Evolutionary conservation across 331 rosid species (phyloP).

Genomic region (Phaseolus coccineus): DNA sequence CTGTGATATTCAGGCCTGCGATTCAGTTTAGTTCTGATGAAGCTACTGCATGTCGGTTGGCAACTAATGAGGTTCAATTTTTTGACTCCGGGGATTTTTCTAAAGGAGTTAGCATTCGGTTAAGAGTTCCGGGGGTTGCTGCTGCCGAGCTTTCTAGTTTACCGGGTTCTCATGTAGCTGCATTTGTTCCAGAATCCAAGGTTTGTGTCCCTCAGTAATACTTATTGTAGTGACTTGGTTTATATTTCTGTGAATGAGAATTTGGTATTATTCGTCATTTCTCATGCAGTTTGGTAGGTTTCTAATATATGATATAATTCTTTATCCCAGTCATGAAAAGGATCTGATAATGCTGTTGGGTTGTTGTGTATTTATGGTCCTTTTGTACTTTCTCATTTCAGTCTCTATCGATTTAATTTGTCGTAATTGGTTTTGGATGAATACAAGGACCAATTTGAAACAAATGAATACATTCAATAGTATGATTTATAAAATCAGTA

Average conservation of each 20-base stretch:
- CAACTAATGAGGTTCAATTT: constrained; percentile 88
- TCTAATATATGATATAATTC: constrained; percentile 17
- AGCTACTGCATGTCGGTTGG: constrained; percentile 79
- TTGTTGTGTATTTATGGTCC: constrained; percentile 7
- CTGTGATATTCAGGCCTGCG: constrained; percentile 68
- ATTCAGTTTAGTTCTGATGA: constrained; percentile 84
- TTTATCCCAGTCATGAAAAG: background rate
- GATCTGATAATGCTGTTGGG: background rate
- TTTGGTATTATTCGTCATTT: constrained; percentile 37
- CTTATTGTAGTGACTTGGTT: constrained; percentile 7
- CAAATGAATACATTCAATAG: too few relatives aligned
- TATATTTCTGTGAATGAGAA: constrained; percentile 21
- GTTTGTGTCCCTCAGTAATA: constrained; percentile 46
- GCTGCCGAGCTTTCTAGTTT: constrained; percentile 76
- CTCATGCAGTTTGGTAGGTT: constrained; percentile 20
- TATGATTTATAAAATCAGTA: too few relatives aligned
- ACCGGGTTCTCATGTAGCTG: constrained; percentile 87
- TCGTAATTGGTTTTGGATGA: too few relatives aligned
- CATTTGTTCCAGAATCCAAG: constrained; percentile 92
- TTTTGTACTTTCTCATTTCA: background rate
- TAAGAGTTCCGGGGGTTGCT: constrained; percentile 80
- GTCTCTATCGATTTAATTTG: too few relatives aligned
- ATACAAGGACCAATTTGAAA: too few relatives aligned
- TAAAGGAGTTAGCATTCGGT: constrained; percentile 67
- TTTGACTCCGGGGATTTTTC: constrained; percentile 74